Conservation (phyloP, 2,329 filamentous ascomycete genomes). For the Xylariaceae sp. region DNA sequence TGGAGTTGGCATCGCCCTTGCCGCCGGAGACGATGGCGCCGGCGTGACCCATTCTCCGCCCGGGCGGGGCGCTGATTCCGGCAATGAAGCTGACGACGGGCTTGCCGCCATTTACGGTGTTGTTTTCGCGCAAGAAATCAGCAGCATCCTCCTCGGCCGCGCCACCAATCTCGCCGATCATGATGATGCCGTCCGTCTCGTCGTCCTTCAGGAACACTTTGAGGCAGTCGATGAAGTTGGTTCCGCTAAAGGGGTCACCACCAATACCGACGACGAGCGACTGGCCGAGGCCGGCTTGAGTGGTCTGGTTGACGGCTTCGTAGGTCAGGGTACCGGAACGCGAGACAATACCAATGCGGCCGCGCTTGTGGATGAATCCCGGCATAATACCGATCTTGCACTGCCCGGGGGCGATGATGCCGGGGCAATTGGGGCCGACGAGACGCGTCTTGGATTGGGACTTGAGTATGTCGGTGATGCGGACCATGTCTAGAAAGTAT, state of each 20-base stretch:
- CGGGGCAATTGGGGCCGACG: slow-evolving; percentile 96
- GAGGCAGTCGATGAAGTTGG: slow-evolving; percentile 99
- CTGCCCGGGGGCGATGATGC: slow-evolving; percentile 92
- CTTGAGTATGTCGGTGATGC: slow-evolving; percentile 97
- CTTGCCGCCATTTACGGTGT: slow-evolving; percentile 83
- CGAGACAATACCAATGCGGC: slow-evolving; percentile 97
- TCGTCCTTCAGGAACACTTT: slow-evolving; percentile 94
- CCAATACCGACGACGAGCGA: slow-evolving; percentile 98
- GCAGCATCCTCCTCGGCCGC: slow-evolving; percentile 97
- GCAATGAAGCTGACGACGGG: slow-evolving; percentile 98
- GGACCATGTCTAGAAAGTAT: slow-evolving; percentile 80
- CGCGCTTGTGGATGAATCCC: slow-evolving; percentile 99
- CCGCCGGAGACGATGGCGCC: slow-evolving; percentile 97
- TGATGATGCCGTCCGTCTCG: slow-evolving; percentile 98
- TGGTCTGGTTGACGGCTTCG: slow-evolving; percentile 99
- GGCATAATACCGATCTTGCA: slow-evolving; percentile 99
- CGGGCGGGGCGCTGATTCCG: slow-evolving; percentile 94
- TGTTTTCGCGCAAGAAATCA: slow-evolving; percentile 91
- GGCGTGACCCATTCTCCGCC: slow-evolving; percentile 97
- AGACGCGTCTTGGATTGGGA: slow-evolving; percentile 95
- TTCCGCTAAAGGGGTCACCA: slow-evolving; percentile 97
- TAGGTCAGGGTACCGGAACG: slow-evolving; percentile 98
- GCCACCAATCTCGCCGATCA: slow-evolving; percentile 99
- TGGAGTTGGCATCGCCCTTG: slow-evolving; percentile 97
- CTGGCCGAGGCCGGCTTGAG: slow-evolving; percentile 93